Evolutionary conservation across 805 yeast species (phyloP).

Genomic region (Candida schatavii): DNA sequence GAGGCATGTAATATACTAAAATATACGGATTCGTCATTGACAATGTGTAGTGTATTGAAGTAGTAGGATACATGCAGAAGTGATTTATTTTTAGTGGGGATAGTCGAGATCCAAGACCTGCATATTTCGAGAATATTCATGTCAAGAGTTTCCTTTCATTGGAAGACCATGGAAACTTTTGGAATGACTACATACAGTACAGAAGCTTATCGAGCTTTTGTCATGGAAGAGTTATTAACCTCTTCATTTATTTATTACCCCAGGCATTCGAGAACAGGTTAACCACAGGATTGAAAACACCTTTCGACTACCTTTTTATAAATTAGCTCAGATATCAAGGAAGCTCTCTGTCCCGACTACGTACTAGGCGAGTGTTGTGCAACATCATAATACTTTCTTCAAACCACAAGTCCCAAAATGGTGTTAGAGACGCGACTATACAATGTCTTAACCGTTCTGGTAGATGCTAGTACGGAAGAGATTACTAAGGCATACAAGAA

Average conservation of each 20-base stretch:
- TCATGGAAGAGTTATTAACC: neutral
- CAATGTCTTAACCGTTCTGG: slow-evolving; percentile 32
- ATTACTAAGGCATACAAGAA: slow-evolving; percentile 34
- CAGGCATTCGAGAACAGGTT: neutral
- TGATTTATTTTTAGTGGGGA: too few species aligned
- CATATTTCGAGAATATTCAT: neutral
- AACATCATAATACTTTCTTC: too few species aligned
- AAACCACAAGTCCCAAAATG: slow-evolving; percentile 11
- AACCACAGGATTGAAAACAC: too few species aligned
- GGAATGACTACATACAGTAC: slow-evolving; percentile 2
- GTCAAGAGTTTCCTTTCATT: neutral
- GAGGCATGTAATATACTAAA: too few species aligned
- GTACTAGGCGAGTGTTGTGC: too few species aligned
- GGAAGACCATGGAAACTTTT: slow-evolving; percentile 2
- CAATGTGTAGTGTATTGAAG: too few species aligned
- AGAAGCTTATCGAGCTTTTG: slow-evolving; percentile 7
- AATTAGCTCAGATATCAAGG: too few species aligned
- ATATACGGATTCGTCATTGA: too few species aligned
- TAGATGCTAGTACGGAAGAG: slow-evolving; percentile 33
- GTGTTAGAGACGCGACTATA: slow-evolving; percentile 27
- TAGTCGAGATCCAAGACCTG: too few species aligned
- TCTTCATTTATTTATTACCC: neutral
- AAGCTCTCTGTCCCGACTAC: too few species aligned
- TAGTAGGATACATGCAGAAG: too few species aligned
- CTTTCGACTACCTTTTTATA: too few species aligned